Conservation (phyloP, 1,139 yeast species). For the Arxiozyma heterogenica region DNA sequence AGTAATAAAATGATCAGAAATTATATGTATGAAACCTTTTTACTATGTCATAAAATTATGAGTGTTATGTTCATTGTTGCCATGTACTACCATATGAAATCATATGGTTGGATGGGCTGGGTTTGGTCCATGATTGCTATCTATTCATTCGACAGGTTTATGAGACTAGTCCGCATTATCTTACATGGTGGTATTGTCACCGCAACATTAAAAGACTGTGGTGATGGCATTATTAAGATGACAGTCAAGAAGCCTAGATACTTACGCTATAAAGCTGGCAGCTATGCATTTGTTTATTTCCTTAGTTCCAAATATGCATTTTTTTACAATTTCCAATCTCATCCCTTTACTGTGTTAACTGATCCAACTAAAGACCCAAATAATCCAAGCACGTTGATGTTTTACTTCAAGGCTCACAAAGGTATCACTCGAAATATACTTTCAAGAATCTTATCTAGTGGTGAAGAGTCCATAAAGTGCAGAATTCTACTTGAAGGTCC, state of each 20-base stretch:
- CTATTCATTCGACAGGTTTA: conserved; percentile 34
- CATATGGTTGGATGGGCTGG: conserved; percentile 40
- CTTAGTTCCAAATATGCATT: conserved; percentile 36
- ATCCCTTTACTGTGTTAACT: conserved; percentile 52
- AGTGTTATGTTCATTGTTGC: conserved; percentile 32
- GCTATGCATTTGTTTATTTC: conserved; percentile 53
- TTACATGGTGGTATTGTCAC: conserved; percentile 34
- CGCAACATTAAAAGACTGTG: conserved; percentile 28
- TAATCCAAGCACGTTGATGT: conserved; percentile 31
- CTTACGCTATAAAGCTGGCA: conserved; percentile 52
- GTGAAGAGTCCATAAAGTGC: conserved; percentile 21
- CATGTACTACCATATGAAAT: conserved; percentile 36
- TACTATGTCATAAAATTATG: conserved; percentile 33
- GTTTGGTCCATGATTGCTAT: conserved; percentile 35
- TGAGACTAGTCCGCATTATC: conserved; percentile 31
- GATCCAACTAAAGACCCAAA: conserved; percentile 23
- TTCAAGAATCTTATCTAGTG: conserved; percentile 21
- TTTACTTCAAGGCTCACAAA: conserved; percentile 40
- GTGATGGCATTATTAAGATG: conserved; percentile 35
- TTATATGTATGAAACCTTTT: conserved; percentile 37
- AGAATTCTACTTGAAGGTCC: conserved; percentile 52
- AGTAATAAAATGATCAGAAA: conserved; percentile 39
- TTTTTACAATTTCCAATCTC: conserved; percentile 51
- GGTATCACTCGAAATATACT: conserved; percentile 38
- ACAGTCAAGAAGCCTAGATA: conserved; percentile 34